Evolutionary conservation across 2,329 filamentous ascomycete species (phyloP).

Genomic region (Diplodia corticola): DNA sequence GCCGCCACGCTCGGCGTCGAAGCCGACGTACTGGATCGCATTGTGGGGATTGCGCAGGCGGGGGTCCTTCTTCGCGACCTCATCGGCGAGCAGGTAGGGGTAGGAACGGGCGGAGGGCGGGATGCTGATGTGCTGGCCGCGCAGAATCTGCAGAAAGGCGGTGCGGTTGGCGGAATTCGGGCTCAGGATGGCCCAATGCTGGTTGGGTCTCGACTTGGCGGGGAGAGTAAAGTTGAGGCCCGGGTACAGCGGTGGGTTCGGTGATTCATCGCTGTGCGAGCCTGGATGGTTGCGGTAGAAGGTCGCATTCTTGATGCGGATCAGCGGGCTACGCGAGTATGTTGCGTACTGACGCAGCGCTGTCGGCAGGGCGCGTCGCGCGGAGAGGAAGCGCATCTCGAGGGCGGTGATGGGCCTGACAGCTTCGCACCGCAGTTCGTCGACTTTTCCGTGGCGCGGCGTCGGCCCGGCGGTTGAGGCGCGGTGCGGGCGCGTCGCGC

Average conservation of each 20-base stretch:
- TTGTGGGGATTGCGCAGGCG: conserved; percentile 60
- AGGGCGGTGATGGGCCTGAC: neutral
- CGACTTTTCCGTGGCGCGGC: conserved; percentile 6
- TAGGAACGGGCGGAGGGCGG: conserved; percentile 76
- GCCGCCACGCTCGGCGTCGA: conserved; percentile 69
- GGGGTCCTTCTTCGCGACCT: conserved; percentile 54
- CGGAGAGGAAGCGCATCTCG: conserved; percentile 9
- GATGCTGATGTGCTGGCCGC: conserved; percentile 72
- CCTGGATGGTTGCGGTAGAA: conserved; percentile 76
- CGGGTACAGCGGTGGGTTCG: conserved; percentile 72
- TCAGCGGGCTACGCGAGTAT: conserved; percentile 30
- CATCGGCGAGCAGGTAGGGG: conserved; percentile 70
- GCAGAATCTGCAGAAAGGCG: conserved; percentile 75
- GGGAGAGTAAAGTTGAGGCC: conserved; percentile 70
- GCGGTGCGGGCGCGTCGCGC: too few relatives aligned
- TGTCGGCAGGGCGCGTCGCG: neutral
- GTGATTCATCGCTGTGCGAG: conserved; percentile 38
- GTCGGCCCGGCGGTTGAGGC: conserved; percentile 1
- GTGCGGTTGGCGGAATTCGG: conserved; percentile 78
- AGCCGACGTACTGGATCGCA: conserved; percentile 88
- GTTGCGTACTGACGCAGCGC: neutral
- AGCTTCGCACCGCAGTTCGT: neutral
- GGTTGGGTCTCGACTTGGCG: conserved; percentile 49
- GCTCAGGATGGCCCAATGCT: conserved; percentile 83
- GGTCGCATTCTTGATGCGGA: conserved; percentile 74